Evolutionary conservation across 305 asterid species (phyloP).

Genomic region (Fraxinus ornus): DNA sequence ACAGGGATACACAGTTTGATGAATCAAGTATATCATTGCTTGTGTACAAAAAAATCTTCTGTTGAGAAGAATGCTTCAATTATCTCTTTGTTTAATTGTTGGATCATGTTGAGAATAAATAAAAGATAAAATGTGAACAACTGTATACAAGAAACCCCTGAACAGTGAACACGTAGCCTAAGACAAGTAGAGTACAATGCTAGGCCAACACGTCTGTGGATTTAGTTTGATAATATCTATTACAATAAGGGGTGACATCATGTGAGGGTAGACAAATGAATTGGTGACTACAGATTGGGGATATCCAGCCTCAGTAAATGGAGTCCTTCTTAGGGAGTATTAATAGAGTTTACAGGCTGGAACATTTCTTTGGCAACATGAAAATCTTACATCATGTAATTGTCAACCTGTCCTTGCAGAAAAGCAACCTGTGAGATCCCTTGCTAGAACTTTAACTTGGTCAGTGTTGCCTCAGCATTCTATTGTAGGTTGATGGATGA

Average conservation of each 20-base stretch:
- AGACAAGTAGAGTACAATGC: not conserved
- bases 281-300: not conserved
- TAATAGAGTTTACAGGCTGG: not conserved
- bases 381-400: not conserved
- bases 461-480: not conserved
- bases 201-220: not conserved
- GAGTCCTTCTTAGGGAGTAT: not conserved
- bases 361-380: not conserved
- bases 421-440: not conserved
- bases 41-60: not conserved
- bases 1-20: not conserved
- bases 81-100: not conserved
- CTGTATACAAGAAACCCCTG: not conserved
- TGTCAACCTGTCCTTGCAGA: not conserved
- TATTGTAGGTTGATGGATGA: not conserved
- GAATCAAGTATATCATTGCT: not conserved
- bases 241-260: not conserved
- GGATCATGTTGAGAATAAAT: not conserved
- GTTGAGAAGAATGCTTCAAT: not conserved
- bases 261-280: not conserved
- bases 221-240: not conserved
- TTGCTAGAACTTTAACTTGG: not conserved
- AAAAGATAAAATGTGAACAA: not conserved
- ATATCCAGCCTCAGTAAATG: not conserved
- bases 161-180: not conserved